Percentiles rank a stretch among this genome's conserved stretches.
phyloP scores from a whole-genome alignment of 305 asterid genomes.

The Nicotiana rustica region DNA sequence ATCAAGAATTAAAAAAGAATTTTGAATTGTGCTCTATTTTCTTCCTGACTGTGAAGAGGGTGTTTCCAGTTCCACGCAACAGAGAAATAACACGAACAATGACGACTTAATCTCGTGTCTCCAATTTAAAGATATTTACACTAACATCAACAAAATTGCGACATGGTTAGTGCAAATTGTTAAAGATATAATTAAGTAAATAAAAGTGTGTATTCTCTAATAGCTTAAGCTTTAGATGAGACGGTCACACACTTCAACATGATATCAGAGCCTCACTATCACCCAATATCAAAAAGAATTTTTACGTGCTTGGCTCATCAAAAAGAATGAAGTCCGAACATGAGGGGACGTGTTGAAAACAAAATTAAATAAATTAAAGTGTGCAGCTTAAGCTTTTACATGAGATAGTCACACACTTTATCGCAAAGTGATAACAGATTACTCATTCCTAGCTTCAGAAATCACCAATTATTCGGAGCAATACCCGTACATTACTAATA shows the following conservation, averaged over 20 bases:
- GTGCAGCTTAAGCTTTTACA: too few relatives aligned
- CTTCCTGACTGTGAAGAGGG: background rate
- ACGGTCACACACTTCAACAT: too few relatives aligned
- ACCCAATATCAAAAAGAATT: too few relatives aligned
- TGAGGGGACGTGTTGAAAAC: too few relatives aligned
- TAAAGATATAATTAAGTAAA: too few relatives aligned
- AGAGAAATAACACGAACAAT: background rate
- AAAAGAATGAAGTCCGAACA: too few relatives aligned
- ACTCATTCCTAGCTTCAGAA: background rate
- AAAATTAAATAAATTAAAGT: too few relatives aligned
- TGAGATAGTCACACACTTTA: too few relatives aligned
- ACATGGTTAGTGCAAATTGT: background rate
- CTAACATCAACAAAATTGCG: constrained; percentile 19
- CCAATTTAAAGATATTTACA: background rate
- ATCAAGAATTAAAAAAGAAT: background rate
- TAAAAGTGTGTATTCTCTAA: too few relatives aligned
- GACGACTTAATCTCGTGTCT: background rate
- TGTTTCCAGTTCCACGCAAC: background rate
- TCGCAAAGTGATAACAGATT: background rate
- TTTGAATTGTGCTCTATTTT: background rate
- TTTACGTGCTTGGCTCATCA: too few relatives aligned
- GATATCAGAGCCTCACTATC: too few relatives aligned
- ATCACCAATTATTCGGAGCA: background rate
- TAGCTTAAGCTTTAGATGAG: too few relatives aligned
- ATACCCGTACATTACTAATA: background rate